These are phyloP conservation scores for Rhodofomes roseus DNA, from an alignment of 1,284 basidiomycete genomes.

Conservation along the genomic window DNA sequence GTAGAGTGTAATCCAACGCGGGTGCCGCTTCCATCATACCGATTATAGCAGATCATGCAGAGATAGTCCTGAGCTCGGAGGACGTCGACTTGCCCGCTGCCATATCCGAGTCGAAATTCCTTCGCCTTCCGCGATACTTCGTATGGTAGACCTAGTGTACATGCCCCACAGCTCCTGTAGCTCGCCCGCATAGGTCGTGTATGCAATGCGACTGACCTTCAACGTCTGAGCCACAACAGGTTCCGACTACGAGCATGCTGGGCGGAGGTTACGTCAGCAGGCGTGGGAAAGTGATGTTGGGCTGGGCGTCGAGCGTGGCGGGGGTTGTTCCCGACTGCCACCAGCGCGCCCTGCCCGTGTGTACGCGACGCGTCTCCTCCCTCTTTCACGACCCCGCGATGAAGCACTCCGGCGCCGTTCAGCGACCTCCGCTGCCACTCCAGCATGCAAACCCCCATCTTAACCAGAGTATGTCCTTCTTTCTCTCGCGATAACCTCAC, in stretches of 20 bases:
- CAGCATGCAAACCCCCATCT: slow-evolving; percentile 38
- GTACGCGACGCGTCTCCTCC: slow-evolving; percentile 4
- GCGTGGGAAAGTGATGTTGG: background rate
- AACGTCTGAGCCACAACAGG: no score
- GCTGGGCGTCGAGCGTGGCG: background rate
- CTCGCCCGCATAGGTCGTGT: no score
- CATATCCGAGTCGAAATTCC: no score
- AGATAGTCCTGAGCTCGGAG: no score
- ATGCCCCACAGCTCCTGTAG: no score
- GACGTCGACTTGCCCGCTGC: no score
- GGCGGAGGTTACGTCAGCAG: background rate
- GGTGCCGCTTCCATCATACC: no score
- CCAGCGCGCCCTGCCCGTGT: slow-evolving; percentile 8
- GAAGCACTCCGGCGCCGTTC: slow-evolving; percentile 15
- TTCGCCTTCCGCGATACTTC: no score
- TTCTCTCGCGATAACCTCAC: slow-evolving; percentile 9
- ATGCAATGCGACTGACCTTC: no score
- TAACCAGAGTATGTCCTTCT: slow-evolving; percentile 31
- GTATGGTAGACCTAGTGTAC: no score
- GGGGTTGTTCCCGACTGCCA: slow-evolving; percentile 3
- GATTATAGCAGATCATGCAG: no score
- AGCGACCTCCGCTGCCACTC: slow-evolving; percentile 36
- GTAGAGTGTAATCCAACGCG: background rate
- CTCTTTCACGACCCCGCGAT: slow-evolving; percentile 12
- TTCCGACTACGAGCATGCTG: no score